A percentile compares a stretch with the other conserved stretches of the same genome.
phyloP scores from a whole-genome alignment of 495 filamentous ascomycete genomes.

The Aspergillus cavernicola region DNA sequence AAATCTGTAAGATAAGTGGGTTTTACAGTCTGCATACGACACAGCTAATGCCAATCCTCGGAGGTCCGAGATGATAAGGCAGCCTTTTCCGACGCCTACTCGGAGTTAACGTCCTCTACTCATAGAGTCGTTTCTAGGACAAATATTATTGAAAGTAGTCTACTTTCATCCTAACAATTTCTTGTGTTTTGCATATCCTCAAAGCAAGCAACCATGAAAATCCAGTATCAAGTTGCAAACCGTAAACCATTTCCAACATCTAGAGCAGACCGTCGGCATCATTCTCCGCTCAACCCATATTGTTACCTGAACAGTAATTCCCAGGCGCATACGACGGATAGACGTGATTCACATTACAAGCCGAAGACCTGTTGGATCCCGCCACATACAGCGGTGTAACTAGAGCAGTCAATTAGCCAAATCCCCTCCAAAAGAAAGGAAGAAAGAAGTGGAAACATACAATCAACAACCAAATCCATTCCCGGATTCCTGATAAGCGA shows the following conservation, averaged over 20 bases:
- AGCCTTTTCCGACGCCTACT: too few relatives aligned
- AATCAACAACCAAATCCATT: slow-evolving; percentile 1
- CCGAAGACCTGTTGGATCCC: neutral
- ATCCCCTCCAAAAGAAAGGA: neutral
- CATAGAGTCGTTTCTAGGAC: too few relatives aligned
- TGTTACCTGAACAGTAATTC: slow-evolving; percentile 4
- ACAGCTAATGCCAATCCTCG: neutral
- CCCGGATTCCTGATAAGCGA: slow-evolving; percentile 4
- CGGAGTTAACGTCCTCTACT: neutral
- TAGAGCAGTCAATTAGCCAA: neutral
- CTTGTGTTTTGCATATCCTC: too few relatives aligned
- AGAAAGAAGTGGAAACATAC: neutral
- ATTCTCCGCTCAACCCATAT: too few relatives aligned
- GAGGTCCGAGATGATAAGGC: too few relatives aligned
- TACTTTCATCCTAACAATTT: too few relatives aligned
- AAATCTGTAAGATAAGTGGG: neutral
- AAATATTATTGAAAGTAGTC: too few relatives aligned
- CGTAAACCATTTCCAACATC: too few relatives aligned
- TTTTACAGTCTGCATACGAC: neutral
- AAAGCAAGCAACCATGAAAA: too few relatives aligned
- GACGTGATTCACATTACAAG: slow-evolving; percentile 7
- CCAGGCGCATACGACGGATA: neutral
- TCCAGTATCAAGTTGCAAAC: too few relatives aligned
- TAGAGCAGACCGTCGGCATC: too few relatives aligned
- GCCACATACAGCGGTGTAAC: slow-evolving; percentile 1